Conservation (phyloP, 768 basidiomycete genomes). For the Tulasnella sp. region DNA sequence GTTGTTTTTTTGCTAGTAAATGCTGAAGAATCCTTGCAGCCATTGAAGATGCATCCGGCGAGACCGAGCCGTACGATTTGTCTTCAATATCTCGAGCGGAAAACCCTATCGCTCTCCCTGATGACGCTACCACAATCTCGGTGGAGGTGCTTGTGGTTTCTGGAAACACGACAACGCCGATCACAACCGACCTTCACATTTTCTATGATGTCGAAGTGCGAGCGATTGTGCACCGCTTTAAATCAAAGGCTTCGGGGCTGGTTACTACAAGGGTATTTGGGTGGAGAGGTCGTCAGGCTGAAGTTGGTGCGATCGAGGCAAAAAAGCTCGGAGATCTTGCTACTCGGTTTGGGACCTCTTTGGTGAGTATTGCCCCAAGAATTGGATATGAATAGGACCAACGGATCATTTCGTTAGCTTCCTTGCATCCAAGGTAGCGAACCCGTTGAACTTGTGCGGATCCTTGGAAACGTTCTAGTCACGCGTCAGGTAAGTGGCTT, state of each 20-base stretch:
- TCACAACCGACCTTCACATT: slow-evolving; percentile 37
- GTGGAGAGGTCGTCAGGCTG: slow-evolving; percentile 54
- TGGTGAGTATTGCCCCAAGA: slow-evolving; percentile 32
- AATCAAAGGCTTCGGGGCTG: slow-evolving; percentile 51
- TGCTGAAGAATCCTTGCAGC: not conserved
- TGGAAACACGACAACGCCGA: slow-evolving; percentile 36
- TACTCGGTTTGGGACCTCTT: slow-evolving; percentile 54
- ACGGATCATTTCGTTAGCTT: not conserved
- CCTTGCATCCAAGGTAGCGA: slow-evolving; percentile 47
- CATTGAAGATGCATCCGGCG: not conserved
- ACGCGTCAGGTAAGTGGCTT: slow-evolving; percentile 50
- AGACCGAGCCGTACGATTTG: not conserved
- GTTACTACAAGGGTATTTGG: slow-evolving; percentile 63
- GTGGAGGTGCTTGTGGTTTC: slow-evolving; percentile 56
- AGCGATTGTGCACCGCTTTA: slow-evolving; percentile 56
- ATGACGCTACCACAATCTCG: slow-evolving; percentile 46
- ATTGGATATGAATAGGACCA: not conserved
- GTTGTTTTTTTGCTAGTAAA: not conserved
- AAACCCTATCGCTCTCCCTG: not conserved
- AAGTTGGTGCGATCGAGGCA: slow-evolving; percentile 47
- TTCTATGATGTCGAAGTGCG: slow-evolving; percentile 69
- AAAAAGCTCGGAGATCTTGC: slow-evolving; percentile 59
- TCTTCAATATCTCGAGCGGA: slow-evolving; percentile 20
- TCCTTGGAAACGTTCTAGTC: slow-evolving; percentile 60
- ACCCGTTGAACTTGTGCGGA: slow-evolving; percentile 45